A percentile compares a stretch with the other conserved stretches of the same genome.
phyloP scores from a whole-genome alignment of 495 filamentous ascomycete genomes.

The Cercophora scortea region DNA sequence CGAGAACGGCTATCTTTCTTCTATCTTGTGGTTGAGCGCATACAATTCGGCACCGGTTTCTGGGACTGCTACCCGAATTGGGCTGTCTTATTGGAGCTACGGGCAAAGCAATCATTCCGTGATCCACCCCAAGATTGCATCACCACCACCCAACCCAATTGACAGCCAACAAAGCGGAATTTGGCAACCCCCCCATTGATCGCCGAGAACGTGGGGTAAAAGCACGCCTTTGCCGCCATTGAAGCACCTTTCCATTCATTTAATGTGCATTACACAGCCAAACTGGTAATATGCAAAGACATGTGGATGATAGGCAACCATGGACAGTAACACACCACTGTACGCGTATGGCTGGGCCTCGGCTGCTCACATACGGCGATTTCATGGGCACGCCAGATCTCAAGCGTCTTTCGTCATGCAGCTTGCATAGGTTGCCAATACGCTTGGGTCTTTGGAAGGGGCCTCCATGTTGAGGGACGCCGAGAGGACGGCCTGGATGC shows the following conservation, averaged over 20 bases:
- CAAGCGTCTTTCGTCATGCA: slow-evolving; percentile 14
- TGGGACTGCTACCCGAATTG: too few species aligned
- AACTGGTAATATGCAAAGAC: not conserved
- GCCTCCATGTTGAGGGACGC: not conserved
- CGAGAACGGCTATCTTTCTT: too few species aligned
- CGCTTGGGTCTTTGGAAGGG: not conserved
- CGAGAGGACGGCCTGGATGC: too few species aligned
- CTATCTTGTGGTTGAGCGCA: too few species aligned
- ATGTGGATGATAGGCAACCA: too few species aligned
- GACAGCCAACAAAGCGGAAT: not conserved
- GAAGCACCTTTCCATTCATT: not conserved
- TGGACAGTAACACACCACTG: too few species aligned
- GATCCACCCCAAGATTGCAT: slow-evolving; percentile 3
- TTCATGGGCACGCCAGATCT: slow-evolving; percentile 15
- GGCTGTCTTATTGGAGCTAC: not conserved
- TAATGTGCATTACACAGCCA: not conserved
- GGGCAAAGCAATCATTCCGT: not conserved
- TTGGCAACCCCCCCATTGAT: not conserved
- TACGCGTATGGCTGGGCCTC: too few species aligned
- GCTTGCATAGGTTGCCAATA: not conserved
- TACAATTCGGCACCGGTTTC: too few species aligned
- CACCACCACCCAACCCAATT: not conserved
- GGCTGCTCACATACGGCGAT: not conserved
- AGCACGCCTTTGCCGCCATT: not conserved
- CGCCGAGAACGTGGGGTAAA: slow-evolving; percentile 1